Conservation (phyloP, 345 rosid species). For the Syzygium grande region DNA sequence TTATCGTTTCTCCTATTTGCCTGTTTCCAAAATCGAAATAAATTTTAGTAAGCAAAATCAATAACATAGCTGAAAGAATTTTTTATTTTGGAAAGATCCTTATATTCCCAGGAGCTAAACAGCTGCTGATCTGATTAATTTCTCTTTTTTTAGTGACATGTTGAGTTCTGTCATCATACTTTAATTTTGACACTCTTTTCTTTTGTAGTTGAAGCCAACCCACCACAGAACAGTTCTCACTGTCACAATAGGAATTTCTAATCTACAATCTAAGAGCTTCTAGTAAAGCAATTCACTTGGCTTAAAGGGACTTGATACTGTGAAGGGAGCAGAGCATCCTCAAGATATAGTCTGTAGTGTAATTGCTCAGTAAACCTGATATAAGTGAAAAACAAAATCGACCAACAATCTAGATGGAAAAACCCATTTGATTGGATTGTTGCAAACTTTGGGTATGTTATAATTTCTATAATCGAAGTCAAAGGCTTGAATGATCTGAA, state of each 20-base stretch:
- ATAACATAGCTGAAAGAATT: not conserved
- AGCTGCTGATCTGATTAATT: not conserved
- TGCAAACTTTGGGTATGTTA: not conserved
- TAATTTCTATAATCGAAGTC: not conserved
- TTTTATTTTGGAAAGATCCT: not conserved
- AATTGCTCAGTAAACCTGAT: not conserved
- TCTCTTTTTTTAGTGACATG: not conserved
- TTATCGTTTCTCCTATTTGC: not conserved
- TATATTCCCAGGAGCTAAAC: not conserved
- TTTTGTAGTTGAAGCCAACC: not conserved
- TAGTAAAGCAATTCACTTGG: not conserved
- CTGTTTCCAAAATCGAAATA: not conserved
- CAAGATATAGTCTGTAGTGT: not conserved
- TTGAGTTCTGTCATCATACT: not conserved
- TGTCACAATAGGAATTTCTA: not conserved
- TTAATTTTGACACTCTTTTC: not conserved
- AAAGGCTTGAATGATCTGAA: not conserved
- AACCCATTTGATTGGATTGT: not conserved
- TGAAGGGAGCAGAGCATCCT: not conserved
- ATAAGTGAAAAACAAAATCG: not conserved
- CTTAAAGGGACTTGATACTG: not conserved
- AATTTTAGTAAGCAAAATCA: not conserved
- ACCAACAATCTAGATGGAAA: not conserved
- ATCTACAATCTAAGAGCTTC: not conserved
- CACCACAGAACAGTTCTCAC: not conserved